A percentile compares a stretch with the other conserved stretches of the same genome.
phyloP scores from a whole-genome alignment of 1,284 basidiomycete genomes.

The Pholiota adiposa region DNA sequence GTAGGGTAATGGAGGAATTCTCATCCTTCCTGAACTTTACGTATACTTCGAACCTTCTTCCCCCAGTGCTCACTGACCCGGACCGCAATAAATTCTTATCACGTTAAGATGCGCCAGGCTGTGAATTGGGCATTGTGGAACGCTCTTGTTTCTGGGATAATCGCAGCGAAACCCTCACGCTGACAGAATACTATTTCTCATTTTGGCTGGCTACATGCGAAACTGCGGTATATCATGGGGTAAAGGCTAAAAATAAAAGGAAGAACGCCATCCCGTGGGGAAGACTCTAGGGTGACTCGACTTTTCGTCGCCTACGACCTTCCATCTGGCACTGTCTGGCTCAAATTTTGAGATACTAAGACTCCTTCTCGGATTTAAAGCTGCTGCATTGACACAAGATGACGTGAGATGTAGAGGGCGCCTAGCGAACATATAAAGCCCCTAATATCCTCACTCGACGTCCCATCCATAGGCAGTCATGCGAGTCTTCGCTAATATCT shows the following conservation, averaged over 20 bases:
- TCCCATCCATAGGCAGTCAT: conserved; percentile 3
- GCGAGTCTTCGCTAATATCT: conserved; percentile 16
- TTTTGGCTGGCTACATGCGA: not conserved
- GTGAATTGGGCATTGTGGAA: not conserved
- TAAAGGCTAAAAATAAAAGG: not conserved
- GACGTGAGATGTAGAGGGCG: conserved; percentile 15
- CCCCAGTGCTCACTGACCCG: too few species aligned
- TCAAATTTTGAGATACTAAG: not conserved
- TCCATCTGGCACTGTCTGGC: not conserved
- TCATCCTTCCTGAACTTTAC: too few species aligned
- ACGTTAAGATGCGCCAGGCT: not conserved
- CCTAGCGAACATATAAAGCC: conserved; percentile 11
- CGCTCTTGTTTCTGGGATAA: not conserved
- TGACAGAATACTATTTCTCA: not conserved
- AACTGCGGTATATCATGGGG: not conserved
- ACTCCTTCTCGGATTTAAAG: not conserved
- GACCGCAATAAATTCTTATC: too few species aligned
- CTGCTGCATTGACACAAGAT: not conserved
- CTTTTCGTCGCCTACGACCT: not conserved
- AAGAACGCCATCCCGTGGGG: not conserved
- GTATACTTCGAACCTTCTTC: too few species aligned
- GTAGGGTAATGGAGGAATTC: too few species aligned
- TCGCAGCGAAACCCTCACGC: not conserved
- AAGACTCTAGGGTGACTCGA: not conserved
- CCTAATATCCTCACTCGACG: not conserved